These are phyloP conservation scores for Medicago ruthenica DNA, from an alignment of 306 rosid species.

Conservation along the genomic window DNA sequence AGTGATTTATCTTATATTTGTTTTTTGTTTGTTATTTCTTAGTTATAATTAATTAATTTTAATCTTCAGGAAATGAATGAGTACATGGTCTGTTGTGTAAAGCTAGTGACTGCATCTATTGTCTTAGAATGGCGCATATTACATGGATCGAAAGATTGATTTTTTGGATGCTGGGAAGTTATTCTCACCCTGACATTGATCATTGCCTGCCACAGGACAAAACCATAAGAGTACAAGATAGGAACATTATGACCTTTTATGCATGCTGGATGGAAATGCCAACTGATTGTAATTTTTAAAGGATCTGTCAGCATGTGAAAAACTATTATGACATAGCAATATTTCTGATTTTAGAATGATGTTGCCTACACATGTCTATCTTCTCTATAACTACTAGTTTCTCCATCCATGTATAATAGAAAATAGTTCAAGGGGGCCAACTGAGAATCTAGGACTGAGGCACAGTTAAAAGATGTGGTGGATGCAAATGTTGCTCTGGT, in stretches of 20 bases:
- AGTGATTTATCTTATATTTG: not conserved
- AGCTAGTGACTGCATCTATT: constrained; percentile 29
- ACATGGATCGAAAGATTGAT: constrained; percentile 25
- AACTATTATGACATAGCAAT: constrained; percentile 26
- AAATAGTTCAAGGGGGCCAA: constrained; percentile 10
- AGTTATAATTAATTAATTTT: not conserved
- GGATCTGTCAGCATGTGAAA: constrained; percentile 38
- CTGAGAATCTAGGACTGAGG: constrained; percentile 29
- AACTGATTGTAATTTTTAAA: constrained; percentile 21
- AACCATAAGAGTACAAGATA: not conserved
- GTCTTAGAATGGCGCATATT: constrained; percentile 3
- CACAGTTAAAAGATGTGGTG: constrained; percentile 11
- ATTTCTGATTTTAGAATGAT: constrained; percentile 27
- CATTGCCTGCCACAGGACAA: constrained; percentile 25
- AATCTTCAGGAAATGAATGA: constrained; percentile 26
- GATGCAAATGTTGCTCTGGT: constrained; percentile 11
- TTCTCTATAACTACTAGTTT: constrained; percentile 21
- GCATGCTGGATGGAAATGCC: constrained; percentile 27
- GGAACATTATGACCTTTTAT: constrained; percentile 22
- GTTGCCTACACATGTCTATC: constrained; percentile 15
- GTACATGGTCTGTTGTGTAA: constrained; percentile 10
- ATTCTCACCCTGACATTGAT: constrained; percentile 17
- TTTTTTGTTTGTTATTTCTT: not conserved
- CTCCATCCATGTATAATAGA: constrained; percentile 34
- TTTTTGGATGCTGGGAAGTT: constrained; percentile 29